phyloP scores from a whole-genome alignment of 495 filamentous ascomycete genomes.

The Penicillium bovifimosum region DNA sequence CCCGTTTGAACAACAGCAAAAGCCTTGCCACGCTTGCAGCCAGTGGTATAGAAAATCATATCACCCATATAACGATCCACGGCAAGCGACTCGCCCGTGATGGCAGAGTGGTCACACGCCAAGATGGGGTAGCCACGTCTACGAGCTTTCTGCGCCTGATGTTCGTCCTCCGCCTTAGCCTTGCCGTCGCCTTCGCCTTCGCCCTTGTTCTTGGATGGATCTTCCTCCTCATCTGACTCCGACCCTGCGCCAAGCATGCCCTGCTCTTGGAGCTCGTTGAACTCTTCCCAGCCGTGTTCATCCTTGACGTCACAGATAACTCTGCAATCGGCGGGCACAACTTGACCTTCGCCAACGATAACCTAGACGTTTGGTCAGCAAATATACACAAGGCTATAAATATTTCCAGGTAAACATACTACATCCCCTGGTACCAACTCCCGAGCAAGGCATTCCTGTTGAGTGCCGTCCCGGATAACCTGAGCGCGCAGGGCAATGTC shows the following conservation, averaged over 20 bases:
- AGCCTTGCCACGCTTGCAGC: constrained; percentile 68
- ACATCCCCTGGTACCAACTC: constrained; percentile 78
- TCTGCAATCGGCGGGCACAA: constrained; percentile 64
- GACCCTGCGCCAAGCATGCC: constrained; percentile 53
- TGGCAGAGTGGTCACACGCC: constrained; percentile 66
- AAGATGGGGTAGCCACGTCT: constrained; percentile 52
- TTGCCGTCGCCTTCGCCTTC: constrained; percentile 8
- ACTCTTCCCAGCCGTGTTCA: constrained; percentile 59
- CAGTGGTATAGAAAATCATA: constrained; percentile 63
- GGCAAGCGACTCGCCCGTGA: constrained; percentile 67
- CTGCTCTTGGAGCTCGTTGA: constrained; percentile 49
- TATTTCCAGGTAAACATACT: constrained; percentile 41
- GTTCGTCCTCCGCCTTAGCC: constrained; percentile 12
- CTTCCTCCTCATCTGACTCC: constrained; percentile 39
- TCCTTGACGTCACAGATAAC: constrained; percentile 68
- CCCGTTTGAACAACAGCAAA: constrained; percentile 56
- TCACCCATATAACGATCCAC: constrained; percentile 71
- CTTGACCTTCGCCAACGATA: constrained; percentile 66
- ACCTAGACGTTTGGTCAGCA: constrained; percentile 37
- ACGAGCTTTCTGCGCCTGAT: constrained; percentile 14
- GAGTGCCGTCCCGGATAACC: constrained; percentile 59
- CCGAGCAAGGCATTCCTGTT: constrained; percentile 64
- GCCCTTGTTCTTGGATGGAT: constrained; percentile 8
- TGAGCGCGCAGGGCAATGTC: constrained; percentile 72
- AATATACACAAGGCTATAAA: neutral